phyloP scores from a whole-genome alignment of 352 stramenopile genomes.

The Blastocystis sp. region DNA sequence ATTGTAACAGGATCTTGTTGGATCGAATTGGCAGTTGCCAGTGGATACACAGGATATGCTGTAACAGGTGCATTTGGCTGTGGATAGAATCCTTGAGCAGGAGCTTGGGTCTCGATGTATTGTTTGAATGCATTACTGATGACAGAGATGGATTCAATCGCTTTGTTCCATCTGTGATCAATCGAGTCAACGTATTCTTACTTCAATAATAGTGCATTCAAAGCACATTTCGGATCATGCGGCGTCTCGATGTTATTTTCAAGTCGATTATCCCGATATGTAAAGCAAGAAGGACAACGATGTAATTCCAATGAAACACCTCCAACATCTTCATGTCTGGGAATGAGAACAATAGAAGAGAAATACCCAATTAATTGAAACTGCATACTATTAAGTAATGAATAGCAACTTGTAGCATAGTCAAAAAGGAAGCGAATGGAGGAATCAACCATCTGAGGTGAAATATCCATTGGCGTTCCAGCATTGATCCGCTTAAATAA shows the following conservation, averaged over 20 bases:
- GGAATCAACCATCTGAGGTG: neutral
- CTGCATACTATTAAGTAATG: neutral
- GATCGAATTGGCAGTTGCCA: neutral
- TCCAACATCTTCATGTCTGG: slow-evolving; percentile 25
- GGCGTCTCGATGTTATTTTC: neutral
- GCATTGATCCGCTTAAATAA: neutral
- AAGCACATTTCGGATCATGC: slow-evolving; percentile 1
- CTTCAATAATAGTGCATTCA: neutral
- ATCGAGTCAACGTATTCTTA: neutral
- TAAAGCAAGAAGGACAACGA: slow-evolving; percentile 26
- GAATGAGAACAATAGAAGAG: neutral
- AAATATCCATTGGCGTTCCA: neutral
- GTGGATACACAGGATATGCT: neutral
- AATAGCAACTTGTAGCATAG: neutral
- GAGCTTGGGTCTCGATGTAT: neutral
- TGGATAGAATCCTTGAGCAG: neutral
- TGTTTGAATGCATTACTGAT: neutral
- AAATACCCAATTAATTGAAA: slow-evolving; percentile 21
- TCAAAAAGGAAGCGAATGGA: slow-evolving; percentile 4
- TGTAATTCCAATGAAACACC: neutral
- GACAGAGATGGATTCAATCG: neutral
- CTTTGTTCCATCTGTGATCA: neutral
- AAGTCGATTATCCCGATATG: slow-evolving; percentile 19
- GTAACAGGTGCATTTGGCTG: neutral
- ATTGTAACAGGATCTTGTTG: neutral